These are phyloP conservation scores for Arthroderma sp. DNA, from an alignment of 2,329 filamentous ascomycete genomes.

Conservation along the genomic window DNA sequence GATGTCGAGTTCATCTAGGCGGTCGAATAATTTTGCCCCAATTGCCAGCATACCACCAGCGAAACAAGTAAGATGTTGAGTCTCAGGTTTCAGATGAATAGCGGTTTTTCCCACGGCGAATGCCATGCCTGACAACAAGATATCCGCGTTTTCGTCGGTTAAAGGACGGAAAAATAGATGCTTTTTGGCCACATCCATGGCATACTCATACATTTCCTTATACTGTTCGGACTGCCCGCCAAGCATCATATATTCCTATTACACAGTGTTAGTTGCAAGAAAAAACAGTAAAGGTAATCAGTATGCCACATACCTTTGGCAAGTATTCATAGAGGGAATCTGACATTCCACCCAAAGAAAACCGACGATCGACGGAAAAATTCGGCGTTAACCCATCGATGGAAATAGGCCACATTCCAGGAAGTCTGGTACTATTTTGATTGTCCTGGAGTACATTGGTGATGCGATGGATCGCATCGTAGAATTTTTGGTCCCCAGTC, in stretches of 20 bases:
- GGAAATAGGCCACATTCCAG: conserved; percentile 28
- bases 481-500: conserved; percentile 26
- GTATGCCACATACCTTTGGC: conserved; percentile 41
- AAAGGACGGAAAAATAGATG: conserved; percentile 68
- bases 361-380: conserved; percentile 22
- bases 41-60: conserved; percentile 44
- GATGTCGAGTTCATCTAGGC: conserved; percentile 35
- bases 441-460: conserved; percentile 20
- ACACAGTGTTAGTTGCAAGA: background rate
- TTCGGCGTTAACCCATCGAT: conserved; percentile 19
- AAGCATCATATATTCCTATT: conserved; percentile 47
- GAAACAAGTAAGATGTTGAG: conserved; percentile 42
- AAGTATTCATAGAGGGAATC: conserved; percentile 48
- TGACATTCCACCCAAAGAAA: conserved; percentile 42
- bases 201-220: conserved; percentile 55
- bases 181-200: conserved; percentile 54
- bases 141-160: conserved; percentile 51
- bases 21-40: conserved; percentile 39
- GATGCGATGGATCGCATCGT: conserved; percentile 25
- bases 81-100: conserved; percentile 26
- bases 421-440: conserved; percentile 23
- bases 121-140: conserved; percentile 57
- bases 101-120: conserved; percentile 22
- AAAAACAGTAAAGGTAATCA: background rate
- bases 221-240: conserved; percentile 56